Percentiles rank a stretch among this genome's conserved stretches.
Conservation (phyloP, 2,329 filamentous ascomycete genomes). For the Cryphonectria naterciae region DNA sequence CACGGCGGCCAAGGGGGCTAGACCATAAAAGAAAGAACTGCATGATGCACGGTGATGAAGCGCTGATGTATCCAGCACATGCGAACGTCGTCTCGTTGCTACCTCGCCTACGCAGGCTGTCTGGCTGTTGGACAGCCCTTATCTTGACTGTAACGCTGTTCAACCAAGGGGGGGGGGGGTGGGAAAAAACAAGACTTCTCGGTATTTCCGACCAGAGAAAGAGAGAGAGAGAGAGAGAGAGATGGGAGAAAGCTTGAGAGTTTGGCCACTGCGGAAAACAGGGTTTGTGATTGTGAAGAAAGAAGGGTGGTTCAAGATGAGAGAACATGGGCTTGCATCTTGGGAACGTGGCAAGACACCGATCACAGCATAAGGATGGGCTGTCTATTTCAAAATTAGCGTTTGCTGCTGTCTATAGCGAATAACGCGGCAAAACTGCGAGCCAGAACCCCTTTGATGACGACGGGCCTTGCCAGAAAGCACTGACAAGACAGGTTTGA, state of each 20-base stretch:
- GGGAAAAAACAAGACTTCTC: not conserved
- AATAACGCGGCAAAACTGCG: not conserved
- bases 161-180: not conserved
- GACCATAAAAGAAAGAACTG: not conserved
- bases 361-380: not conserved
- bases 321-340: not conserved
- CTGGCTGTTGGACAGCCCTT: conserved; percentile 12
- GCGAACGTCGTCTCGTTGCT: conserved; percentile 5
- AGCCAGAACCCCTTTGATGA: not conserved
- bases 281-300: not conserved
- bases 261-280: not conserved
- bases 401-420: not conserved
- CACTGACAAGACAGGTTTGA: not conserved
- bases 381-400: not conserved
- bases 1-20: not conserved
- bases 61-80: conserved; percentile 5
- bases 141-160: conserved; percentile 14
- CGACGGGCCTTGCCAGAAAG: not conserved
- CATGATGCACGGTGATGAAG: conserved; percentile 5
- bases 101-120: conserved; percentile 1
- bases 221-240: not conserved
- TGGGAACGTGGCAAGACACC: not conserved
- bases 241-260: not conserved
- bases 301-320: not conserved
- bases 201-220: not conserved